Evolutionary conservation across 2,329 filamentous ascomycete species (phyloP).

Genomic region (Fusarium sp.): DNA sequence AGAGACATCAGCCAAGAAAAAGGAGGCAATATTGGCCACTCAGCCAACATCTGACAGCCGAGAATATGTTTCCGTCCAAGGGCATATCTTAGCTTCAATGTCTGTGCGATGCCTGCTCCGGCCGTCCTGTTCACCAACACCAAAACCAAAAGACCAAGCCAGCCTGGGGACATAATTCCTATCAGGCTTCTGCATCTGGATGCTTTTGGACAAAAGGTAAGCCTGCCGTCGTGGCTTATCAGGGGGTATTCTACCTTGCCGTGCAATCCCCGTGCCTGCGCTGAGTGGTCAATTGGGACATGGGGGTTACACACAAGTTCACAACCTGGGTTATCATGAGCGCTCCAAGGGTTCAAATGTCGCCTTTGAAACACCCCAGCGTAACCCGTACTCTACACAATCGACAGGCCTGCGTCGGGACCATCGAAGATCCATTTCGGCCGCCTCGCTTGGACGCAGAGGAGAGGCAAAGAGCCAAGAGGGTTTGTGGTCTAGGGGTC

Average conservation of each 20-base stretch:
- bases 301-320: slow-evolving; percentile 13
- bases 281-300: slow-evolving; percentile 26
- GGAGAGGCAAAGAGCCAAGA: slow-evolving; percentile 20
- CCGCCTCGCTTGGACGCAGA: slow-evolving; percentile 27
- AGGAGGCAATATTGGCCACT: slow-evolving; percentile 14
- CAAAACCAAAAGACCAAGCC: neutral
- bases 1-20: neutral
- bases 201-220: slow-evolving; percentile 36
- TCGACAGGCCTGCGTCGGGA: slow-evolving; percentile 24
- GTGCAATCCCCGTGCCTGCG: slow-evolving; percentile 23
- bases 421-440: slow-evolving; percentile 35
- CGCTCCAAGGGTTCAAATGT: slow-evolving; percentile 12
- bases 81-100: slow-evolving; percentile 21
- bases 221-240: slow-evolving; percentile 29
- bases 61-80: slow-evolving; percentile 19
- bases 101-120: slow-evolving; percentile 32
- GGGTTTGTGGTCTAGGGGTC: slow-evolving; percentile 23
- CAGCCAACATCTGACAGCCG: slow-evolving; percentile 25
- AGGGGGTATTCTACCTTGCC: slow-evolving; percentile 21
- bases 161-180: slow-evolving; percentile 13
- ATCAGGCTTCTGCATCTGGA: slow-evolving; percentile 41
- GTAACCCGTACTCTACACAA: slow-evolving; percentile 5
- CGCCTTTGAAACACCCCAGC: slow-evolving; percentile 10
- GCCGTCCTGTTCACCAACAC: neutral
- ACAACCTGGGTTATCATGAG: slow-evolving; percentile 6